phyloP scores from a whole-genome alignment of 805 yeast species.

The Priceomyces castillae region DNA sequence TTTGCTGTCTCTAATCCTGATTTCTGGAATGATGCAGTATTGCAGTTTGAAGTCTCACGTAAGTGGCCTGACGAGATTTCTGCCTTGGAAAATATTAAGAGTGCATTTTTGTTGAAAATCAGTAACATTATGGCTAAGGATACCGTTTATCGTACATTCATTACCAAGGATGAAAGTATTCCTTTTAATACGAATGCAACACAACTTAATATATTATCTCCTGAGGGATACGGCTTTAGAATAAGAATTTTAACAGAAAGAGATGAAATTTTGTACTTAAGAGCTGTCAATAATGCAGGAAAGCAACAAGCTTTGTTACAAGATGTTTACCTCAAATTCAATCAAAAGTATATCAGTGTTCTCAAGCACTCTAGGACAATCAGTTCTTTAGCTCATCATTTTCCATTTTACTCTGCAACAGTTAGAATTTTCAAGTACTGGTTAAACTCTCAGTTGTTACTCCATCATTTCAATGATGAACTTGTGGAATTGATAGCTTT shows the following conservation, averaged over 20 bases:
- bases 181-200: conserved; percentile 63
- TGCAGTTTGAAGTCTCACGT: conserved; percentile 87
- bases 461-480: conserved; percentile 73
- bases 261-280: conserved; percentile 69
- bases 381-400: conserved; percentile 65
- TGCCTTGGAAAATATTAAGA: conserved; percentile 84
- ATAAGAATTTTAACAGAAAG: conserved; percentile 77
- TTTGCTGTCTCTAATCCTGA: conserved; percentile 72
- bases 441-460: conserved; percentile 79
- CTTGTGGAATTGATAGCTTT: conserved; percentile 78
- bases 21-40: conserved; percentile 73
- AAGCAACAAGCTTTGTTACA: conserved; percentile 61
- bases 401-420: conserved; percentile 71
- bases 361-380: conserved; percentile 82
- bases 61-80: conserved; percentile 93
- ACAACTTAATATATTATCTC: conserved; percentile 65
- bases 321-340: conserved; percentile 60
- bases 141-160: conserved; percentile 53
- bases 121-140: conserved; percentile 46
- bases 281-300: conserved; percentile 66
- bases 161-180: conserved; percentile 63
- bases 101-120: conserved; percentile 81
- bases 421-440: conserved; percentile 85
- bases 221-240: conserved; percentile 87
- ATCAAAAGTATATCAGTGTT: conserved; percentile 61